A percentile compares a stretch with the other conserved stretches of the same genome.
These are phyloP conservation scores for Lactarius pseudohatsudake DNA, from an alignment of 768 basidiomycete species.

Conservation along the genomic window DNA sequence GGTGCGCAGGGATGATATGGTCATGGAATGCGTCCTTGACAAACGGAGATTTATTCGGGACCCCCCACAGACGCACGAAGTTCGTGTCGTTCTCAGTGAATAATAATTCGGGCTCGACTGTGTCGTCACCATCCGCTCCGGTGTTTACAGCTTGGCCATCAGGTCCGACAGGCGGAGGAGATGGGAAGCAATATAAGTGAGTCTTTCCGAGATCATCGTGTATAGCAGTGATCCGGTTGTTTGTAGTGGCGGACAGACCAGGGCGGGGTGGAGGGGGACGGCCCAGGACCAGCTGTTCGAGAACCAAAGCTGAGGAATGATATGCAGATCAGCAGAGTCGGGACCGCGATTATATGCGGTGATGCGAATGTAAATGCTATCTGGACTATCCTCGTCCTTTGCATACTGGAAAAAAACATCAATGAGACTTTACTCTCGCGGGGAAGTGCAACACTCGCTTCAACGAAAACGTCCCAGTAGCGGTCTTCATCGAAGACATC, in stretches of 20 bases:
- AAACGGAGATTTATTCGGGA: conserved; percentile 75
- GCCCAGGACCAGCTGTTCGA: conserved; percentile 99
- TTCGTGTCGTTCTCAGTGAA: conserved; percentile 99
- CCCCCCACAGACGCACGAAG: conserved; percentile 86
- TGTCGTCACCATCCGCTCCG: conserved; percentile 62
- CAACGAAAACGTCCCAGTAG: conserved; percentile 99
- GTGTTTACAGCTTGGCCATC: conserved; percentile 50
- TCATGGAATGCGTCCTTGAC: conserved; percentile 99
- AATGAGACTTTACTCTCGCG: neutral
- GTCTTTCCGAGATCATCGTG: conserved; percentile 76
- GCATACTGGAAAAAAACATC: conserved; percentile 66
- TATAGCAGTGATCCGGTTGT: conserved; percentile 64
- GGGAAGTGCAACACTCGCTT: conserved; percentile 54
- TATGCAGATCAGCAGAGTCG: conserved; percentile 89
- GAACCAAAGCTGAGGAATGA: conserved; percentile 96
- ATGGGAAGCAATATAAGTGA: conserved; percentile 85
- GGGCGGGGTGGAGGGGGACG: conserved; percentile 65
- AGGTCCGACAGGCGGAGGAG: conserved; percentile 85
- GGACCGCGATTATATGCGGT: conserved; percentile 97
- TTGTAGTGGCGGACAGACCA: conserved; percentile 52
- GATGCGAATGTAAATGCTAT: conserved; percentile 89
- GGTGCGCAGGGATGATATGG: conserved; percentile 87
- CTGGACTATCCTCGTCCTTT: conserved; percentile 90
- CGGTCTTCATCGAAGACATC: conserved; percentile 88
- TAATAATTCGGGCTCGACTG: conserved; percentile 78